Base-by-base conservation (phyloP, 164 flowering plant species). In the Paratinospora sagittata region DNA sequence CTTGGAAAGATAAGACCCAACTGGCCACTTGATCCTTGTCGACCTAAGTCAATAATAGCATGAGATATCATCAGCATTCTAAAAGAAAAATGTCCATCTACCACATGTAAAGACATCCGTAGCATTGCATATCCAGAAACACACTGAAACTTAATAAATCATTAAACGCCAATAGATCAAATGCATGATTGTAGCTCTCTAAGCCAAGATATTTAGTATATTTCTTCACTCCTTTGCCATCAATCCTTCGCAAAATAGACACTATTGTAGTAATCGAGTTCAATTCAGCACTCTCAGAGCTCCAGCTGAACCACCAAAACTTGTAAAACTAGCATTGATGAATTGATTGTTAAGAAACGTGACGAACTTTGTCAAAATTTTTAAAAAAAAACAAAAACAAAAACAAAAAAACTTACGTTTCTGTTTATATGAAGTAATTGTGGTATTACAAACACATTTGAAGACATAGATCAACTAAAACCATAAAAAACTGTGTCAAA, bases 1-100 rank as follows among this genome's bases (percentile, higher is more conserved):
- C 87, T 83, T 86, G 96, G 17, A 95, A 84, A 27, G 97, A 95
- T 71, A 92, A 81, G 39, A 92, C 93, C 97, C 99, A 95, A 60
- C 57, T 65, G 17, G 75, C 75, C 36, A 92, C 82, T 49, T 69
- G 85, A 14, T 89, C 90, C 69, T 83, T 91, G 73, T 95, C 88
- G 69, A 91, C 84, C 99, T 92, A 69, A 67, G 17, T 21, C 33
- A 21, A 3, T 61, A 66, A 67, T 27, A 43, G n/a, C 11, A 61
- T 27, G 30, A 61, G 19, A 60, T 34, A 41, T 30, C 33, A 26
- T 13, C 24, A 67, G 19, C 19, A 24, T 0, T 11, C 17, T 16
- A 49, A 27, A 43, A 23, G 11, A 68, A 68, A 27, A 11, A 6
- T 13, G 33, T 7, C 14, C 30, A 62, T 5, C 10, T 11, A 23